Evolutionary conservation across 2,329 filamentous ascomycete genomes (phyloP), one percentile per base, ranked within the genome.

Genomic region (Phialophora tarda): DNA sequence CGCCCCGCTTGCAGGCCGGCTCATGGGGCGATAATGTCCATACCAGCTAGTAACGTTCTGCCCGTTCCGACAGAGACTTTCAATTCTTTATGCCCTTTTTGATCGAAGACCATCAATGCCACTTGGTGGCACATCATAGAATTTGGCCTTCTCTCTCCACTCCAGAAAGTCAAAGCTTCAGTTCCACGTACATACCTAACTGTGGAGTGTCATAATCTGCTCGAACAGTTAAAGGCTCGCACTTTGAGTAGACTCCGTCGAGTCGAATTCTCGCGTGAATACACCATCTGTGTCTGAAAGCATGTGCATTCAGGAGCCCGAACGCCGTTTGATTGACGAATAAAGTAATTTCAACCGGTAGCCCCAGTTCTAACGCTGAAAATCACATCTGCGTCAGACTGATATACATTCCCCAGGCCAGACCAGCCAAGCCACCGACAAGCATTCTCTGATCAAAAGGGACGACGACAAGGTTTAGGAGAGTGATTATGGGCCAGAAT

Each of bases 301-400:
- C 38, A n/a, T n/a, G 38, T n/a, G 32, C 38, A 8, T 44, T 8
- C 38, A n/a, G 17, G 4, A 44, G 17, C 17, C 38, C 17, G 5
- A n/a, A n/a, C 14, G 23, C 10, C 48, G 21, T 26, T 11, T 23
- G 23, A 4, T 23, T 26, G 21, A 26, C 23, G 26, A 1, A 26
- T 51, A 12, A 26, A 14, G 11, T 51, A 50, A 26, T 26, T 28
- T 23, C 48, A 14, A 26, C 24, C 10, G 21, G 14, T 44, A 51
- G 48, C 21, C 23, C 38, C 26, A 2, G 24, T 50, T 47, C 14
- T 23, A 12, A n/a, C 24, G 24, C 28, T 26, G 5, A n/a, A 48
- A 5, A 23, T 61, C 51, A 62, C 21, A 67, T 28, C 30, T 63
- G 44, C 34, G 67, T 62, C 41, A 93, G 78, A 74, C 89, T 92